A percentile compares a stretch with the other conserved stretches of the same genome.
Conservation (phyloP, 352 stramenopile genomes). For the Phytophthora europaea region DNA sequence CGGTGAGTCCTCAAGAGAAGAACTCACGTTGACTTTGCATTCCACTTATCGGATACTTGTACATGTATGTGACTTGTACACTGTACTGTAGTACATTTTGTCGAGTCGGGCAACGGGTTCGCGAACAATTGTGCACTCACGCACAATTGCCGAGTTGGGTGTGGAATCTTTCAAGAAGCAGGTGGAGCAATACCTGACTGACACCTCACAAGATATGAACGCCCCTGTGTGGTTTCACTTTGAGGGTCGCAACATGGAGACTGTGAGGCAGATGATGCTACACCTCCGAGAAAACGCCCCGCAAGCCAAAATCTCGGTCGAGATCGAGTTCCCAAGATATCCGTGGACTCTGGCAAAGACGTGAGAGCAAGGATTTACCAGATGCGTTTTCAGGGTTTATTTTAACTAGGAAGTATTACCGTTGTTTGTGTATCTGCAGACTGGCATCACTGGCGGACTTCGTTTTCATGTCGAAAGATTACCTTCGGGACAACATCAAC, state of each 20-base stretch:
- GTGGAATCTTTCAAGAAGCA: conserved; percentile 50
- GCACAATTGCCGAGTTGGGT: conserved; percentile 65
- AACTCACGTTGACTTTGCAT: background rate
- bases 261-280: conserved; percentile 68
- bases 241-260: conserved; percentile 76
- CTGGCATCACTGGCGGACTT: conserved; percentile 53
- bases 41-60: background rate
- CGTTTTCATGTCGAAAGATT: conserved; percentile 83
- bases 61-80: conserved; percentile 1
- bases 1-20: conserved; percentile 42
- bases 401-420: background rate
- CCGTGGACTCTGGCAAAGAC: conserved; percentile 64
- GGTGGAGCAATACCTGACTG: conserved; percentile 28
- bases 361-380: conserved; percentile 33
- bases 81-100: conserved; percentile 72
- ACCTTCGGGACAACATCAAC: conserved; percentile 65
- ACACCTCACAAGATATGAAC: conserved; percentile 13
- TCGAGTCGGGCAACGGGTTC: conserved; percentile 68
- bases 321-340: conserved; percentile 78
- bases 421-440: conserved; percentile 36
- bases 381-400: background rate
- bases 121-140: conserved; percentile 78
- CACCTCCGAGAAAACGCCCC: conserved; percentile 36
- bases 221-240: conserved; percentile 69
- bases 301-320: conserved; percentile 55